These are phyloP conservation scores for Pachysandra terminalis DNA, from an alignment of 164 flowering plant species.

Conservation along the genomic window DNA sequence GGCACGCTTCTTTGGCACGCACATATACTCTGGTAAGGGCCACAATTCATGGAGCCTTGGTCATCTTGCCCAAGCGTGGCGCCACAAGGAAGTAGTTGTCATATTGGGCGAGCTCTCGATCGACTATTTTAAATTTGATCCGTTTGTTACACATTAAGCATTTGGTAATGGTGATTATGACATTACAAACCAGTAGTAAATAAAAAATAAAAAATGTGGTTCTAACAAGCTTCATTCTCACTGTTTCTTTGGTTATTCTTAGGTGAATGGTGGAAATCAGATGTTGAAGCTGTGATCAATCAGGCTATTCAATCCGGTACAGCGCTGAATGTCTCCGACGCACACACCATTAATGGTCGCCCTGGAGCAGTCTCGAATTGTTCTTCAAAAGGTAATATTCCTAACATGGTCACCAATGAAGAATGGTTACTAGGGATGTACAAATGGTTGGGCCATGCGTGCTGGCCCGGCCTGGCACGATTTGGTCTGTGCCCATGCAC, in stretches of 20 bases:
- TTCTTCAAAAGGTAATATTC: conserved; percentile 45
- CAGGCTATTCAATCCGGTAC: conserved; percentile 55
- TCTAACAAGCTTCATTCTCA: background rate
- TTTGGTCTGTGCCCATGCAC: too few relatives aligned
- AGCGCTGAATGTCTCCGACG: conserved; percentile 83
- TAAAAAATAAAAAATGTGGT: too few relatives aligned
- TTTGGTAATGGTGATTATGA: background rate
- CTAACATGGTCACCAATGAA: too few relatives aligned
- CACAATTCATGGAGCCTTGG: conserved; percentile 72
- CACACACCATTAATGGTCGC: conserved; percentile 79
- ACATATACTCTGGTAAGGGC: conserved; percentile 73
- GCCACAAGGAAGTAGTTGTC: conserved; percentile 54
- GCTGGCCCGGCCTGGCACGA: too few relatives aligned
- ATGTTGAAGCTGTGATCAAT: conserved; percentile 66
- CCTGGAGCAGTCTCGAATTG: conserved; percentile 59
- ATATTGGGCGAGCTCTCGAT: conserved; percentile 50
- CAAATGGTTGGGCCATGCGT: too few relatives aligned
- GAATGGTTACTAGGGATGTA: too few relatives aligned
- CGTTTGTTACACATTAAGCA: background rate
- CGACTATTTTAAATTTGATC: too few relatives aligned
- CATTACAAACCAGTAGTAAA: too few relatives aligned
- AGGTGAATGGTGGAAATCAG: conserved; percentile 94
- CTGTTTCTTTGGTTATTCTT: conserved; percentile 4
- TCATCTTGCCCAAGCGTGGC: conserved; percentile 68
- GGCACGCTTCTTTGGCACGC: conserved; percentile 87